These are phyloP conservation scores for Verticillium longisporum DNA, from an alignment of 2,329 filamentous ascomycete species.

Conservation along the genomic window DNA sequence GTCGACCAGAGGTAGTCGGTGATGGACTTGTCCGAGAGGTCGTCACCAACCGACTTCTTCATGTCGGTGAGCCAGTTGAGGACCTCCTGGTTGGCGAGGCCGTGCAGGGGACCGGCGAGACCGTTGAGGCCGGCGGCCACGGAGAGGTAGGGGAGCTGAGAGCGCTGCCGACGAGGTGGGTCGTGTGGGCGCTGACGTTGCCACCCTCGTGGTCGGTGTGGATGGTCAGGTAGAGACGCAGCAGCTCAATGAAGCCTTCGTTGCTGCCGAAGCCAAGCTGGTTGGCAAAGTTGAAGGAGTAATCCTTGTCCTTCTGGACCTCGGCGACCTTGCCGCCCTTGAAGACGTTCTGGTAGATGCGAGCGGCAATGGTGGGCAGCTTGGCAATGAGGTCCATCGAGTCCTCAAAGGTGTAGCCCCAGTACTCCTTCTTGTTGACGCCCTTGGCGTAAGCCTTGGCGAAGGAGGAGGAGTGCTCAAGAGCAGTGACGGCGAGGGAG, in stretches of 20 bases:
- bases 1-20: constrained; percentile 98
- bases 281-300: constrained; percentile 99
- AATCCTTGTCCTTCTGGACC: constrained; percentile 98
- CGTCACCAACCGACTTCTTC: constrained; percentile 90
- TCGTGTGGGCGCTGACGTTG: constrained; percentile 97
- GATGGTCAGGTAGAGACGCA: constrained; percentile 99
- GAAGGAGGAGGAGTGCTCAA: constrained; percentile 97
- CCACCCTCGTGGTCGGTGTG: constrained; percentile 99
- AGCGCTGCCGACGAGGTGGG: constrained; percentile 92
- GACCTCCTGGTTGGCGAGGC: constrained; percentile 99
- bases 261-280: constrained; percentile 95
- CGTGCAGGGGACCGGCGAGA: constrained; percentile 96
- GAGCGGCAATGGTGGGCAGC: constrained; percentile 93
- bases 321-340: constrained; percentile 98
- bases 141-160: constrained; percentile 98
- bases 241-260: constrained; percentile 93
- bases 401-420: constrained; percentile 98
- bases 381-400: constrained; percentile 99
- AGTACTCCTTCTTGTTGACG: constrained; percentile 99
- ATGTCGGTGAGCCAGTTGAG: constrained; percentile 99
- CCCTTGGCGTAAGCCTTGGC: constrained; percentile 98
- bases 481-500: constrained; percentile 92
- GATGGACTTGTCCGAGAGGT: constrained; percentile 93
- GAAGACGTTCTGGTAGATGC: constrained; percentile 99
- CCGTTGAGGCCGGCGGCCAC: constrained; percentile 95